These are phyloP conservation scores for Cercophora newfieldiana DNA, from an alignment of 495 filamentous ascomycete species.

Conservation along the genomic window DNA sequence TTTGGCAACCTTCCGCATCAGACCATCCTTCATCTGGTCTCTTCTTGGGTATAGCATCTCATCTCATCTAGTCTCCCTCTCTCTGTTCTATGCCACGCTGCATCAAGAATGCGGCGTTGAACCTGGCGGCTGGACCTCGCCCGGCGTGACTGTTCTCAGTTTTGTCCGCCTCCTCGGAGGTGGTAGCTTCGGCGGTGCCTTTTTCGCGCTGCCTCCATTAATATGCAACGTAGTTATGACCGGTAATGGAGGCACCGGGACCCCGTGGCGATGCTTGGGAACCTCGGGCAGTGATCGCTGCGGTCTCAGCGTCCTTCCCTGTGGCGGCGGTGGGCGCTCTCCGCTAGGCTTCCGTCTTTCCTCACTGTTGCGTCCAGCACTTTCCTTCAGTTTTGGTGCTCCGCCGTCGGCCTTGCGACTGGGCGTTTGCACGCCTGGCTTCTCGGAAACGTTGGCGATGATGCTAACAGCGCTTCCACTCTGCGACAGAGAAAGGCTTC, in stretches of 20 bases:
- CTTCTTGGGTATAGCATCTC: not conserved
- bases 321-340: slow-evolving; percentile 13
- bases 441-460: slow-evolving; percentile 74
- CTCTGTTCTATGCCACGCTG: not conserved
- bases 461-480: slow-evolving; percentile 65
- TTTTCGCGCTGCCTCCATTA: slow-evolving; percentile 42
- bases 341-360: not conserved
- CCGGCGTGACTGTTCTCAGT: slow-evolving; percentile 30
- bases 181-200: slow-evolving; percentile 55
- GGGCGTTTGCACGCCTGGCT: slow-evolving; percentile 81
- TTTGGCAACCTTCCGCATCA: not conserved
- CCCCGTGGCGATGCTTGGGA: slow-evolving; percentile 48
- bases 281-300: slow-evolving; percentile 48
- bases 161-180: slow-evolving; percentile 51
- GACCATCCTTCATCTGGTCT: not conserved
- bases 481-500: slow-evolving; percentile 48
- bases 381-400: slow-evolving; percentile 17
- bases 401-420: slow-evolving; percentile 56
- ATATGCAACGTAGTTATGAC: slow-evolving; percentile 28
- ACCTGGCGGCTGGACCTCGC: slow-evolving; percentile 7
- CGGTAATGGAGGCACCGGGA: slow-evolving; percentile 37
- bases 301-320: slow-evolving; percentile 34
- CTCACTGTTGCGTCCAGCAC: not conserved
- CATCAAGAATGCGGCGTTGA: slow-evolving; percentile 19
- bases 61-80: not conserved